Base-by-base conservation (phyloP, 1,139 yeast genomes). In the Lodderomyces theae region DNA sequence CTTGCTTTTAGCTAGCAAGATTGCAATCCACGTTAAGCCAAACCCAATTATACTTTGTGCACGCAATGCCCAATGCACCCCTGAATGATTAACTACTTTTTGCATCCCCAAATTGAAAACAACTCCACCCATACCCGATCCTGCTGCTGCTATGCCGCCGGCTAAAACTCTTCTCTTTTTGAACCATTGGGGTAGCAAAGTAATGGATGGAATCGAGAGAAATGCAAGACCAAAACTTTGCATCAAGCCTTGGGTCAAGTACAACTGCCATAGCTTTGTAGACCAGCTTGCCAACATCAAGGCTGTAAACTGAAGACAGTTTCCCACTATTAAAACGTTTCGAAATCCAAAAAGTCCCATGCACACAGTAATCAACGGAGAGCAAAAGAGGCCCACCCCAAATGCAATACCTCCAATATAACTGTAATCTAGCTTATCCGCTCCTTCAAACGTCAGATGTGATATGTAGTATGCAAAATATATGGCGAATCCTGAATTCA, bases 91-190 rank as follows among this genome's bases (percentile, higher is more conserved):
- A n/a, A 63, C 60, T 8, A 67, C 54, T 34, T 52, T 54, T 44
- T 66, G 67, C 69, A 66, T 64, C n/a, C 60, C 69, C 42, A 66
- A 51, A 41, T 61, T 66, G 46, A 62, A 76, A 5, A 63, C 60
- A 43, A 82, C 70, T 2, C 88, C 88, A 1, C 87, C 89, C 5
- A 73, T 58, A 7, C 85, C 80, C 1, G 84, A 72, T 0, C 87
- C 86, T 1, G 80, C 72, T 0, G 82, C 71, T 0, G 78, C 74
- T 1, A 82, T 48, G 3, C 86, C 83, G 10, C 72, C 59, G 1
- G 84, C 87, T 21, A 80, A 56, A 0, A 81, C 78, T 43, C 85
- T 66, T 44, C 63, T 71, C 45, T 64, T 69, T 45, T 72, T 64
- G 57, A 82, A 82, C 62, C 76, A 82, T 47, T 77, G 83, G 11